Conservation (phyloP, 148 eudicot genomes). For the Fagopyrum tataricum region DNA sequence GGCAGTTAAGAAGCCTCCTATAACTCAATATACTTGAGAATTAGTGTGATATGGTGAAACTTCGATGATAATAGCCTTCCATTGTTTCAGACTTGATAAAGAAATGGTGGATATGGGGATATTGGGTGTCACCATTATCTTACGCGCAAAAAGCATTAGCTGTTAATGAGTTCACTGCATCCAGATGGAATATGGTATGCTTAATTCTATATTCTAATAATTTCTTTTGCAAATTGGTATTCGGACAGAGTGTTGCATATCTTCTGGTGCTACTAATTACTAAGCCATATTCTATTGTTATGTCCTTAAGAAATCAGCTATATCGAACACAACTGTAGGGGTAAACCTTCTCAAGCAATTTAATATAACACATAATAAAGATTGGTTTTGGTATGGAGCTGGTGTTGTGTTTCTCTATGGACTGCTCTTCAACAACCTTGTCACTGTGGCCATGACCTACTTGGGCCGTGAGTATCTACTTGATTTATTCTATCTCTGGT, state of each 20-base stretch:
- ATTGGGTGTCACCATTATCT: conserved; percentile 81
- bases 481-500: not conserved
- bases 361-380: conserved; percentile 32
- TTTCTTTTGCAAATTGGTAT: not conserved
- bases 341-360: conserved; percentile 34
- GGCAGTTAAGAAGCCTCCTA: not conserved
- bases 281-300: not conserved
- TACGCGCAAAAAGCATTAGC: conserved; percentile 74
- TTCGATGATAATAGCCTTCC: not conserved
- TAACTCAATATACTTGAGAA: not conserved
- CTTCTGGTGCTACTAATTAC: not conserved
- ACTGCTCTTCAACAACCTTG: conserved; percentile 52
- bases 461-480: conserved; percentile 53
- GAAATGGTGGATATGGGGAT: conserved; percentile 93
- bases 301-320: conserved; percentile 31
- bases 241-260: no score
- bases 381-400: conserved; percentile 88
- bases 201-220: not conserved
- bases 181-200: conserved; percentile 72
- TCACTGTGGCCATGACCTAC: conserved; percentile 50
- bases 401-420: conserved; percentile 50
- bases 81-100: conserved; percentile 53
- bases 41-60: not conserved
- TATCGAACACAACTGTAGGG: conserved; percentile 52
- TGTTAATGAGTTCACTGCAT: conserved; percentile 75